phyloP scores from a whole-genome alignment of 2,329 filamentous ascomycete genomes.

The Curvularia hawaiiensis region DNA sequence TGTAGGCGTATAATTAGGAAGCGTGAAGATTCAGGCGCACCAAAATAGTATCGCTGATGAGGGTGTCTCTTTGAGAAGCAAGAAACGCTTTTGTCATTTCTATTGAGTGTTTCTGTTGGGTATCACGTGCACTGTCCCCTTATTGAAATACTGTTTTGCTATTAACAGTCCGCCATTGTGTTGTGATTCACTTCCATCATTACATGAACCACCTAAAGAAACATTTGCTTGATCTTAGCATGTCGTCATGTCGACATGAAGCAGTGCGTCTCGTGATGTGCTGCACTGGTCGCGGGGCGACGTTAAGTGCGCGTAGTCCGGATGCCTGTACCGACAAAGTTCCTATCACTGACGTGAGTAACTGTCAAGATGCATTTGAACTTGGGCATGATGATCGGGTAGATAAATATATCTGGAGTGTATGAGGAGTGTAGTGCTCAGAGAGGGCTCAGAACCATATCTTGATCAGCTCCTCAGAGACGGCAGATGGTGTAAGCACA shows the following conservation, averaged over 20 bases:
- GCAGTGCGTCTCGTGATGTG: constrained; percentile 11
- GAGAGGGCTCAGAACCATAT: constrained; percentile 55
- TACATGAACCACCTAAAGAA: not conserved
- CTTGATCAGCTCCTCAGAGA: constrained; percentile 72
- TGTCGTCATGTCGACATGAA: constrained; percentile 13
- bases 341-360: constrained; percentile 21
- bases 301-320: constrained; percentile 13
- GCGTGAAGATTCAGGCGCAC: not conserved
- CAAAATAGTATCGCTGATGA: not conserved
- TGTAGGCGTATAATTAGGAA: not conserved
- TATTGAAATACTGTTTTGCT: not conserved
- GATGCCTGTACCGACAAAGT: constrained; percentile 10
- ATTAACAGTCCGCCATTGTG: not conserved
- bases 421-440: constrained; percentile 14
- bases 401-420: constrained; percentile 12
- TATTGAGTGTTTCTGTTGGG: constrained; percentile 16
- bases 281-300: constrained; percentile 14
- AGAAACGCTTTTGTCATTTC: not conserved
- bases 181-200: not conserved
- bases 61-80: not conserved
- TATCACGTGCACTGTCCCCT: constrained; percentile 13
- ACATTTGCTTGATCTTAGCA: constrained; percentile 12
- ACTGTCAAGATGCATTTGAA: not conserved
- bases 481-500: constrained; percentile 71
- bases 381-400: constrained; percentile 1